Evolutionary conservation across 2,329 filamentous ascomycete species (phyloP).

Genomic region (Alternaria postmessia): DNA sequence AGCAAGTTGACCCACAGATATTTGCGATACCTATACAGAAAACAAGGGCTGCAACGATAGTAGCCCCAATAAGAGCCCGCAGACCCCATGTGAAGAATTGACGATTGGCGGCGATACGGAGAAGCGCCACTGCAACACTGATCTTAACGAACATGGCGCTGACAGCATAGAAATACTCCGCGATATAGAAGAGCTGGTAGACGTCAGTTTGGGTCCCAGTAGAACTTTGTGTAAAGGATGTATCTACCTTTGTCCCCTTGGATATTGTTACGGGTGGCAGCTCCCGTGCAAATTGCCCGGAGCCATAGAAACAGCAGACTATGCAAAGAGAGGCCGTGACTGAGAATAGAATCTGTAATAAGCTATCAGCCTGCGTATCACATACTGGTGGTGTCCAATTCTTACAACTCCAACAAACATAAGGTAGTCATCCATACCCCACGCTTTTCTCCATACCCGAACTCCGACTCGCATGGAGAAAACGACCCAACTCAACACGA

Average conservation of each 20-base stretch:
- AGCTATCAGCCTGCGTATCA: neutral
- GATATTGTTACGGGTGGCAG: conserved; percentile 19
- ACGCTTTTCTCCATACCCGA: conserved; percentile 26
- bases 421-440: conserved; percentile 25
- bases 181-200: conserved; percentile 27
- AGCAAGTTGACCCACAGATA: conserved; percentile 20
- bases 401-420: conserved; percentile 30
- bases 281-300: conserved; percentile 22
- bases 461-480: conserved; percentile 29
- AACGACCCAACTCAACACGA: conserved; percentile 28
- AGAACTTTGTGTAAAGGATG: too few relatives aligned
- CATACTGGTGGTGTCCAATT: neutral
- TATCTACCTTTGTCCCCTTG: conserved; percentile 26
- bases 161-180: conserved; percentile 33
- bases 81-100: conserved; percentile 19
- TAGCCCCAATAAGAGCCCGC: conserved; percentile 23
- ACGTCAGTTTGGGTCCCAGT: neutral
- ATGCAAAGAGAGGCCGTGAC: conserved; percentile 32
- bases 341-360: conserved; percentile 22
- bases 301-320: conserved; percentile 28
- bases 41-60: conserved; percentile 24
- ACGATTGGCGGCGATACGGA: conserved; percentile 27
- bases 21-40: conserved; percentile 31
- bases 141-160: conserved; percentile 31
- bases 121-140: conserved; percentile 30